A percentile compares a stretch with the other conserved stretches of the same genome.
Evolutionary conservation across 139 green algal species (phyloP).

Genomic region (Chlamydomonas incerta): DNA sequence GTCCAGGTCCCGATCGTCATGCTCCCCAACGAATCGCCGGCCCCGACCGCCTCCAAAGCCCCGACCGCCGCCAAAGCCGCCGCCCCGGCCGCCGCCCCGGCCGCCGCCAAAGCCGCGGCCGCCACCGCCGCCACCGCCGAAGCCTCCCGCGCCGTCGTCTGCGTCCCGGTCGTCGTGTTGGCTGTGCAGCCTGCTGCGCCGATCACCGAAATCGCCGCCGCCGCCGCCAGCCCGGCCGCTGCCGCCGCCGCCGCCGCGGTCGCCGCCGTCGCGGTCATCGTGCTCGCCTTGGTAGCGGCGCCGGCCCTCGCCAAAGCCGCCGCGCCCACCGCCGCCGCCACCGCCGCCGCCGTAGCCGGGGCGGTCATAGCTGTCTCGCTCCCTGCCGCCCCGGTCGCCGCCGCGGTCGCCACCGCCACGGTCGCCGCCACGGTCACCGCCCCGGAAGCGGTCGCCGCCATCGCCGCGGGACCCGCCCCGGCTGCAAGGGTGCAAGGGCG

Average conservation of each 20-base stretch:
- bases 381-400: neutral
- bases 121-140: too few species aligned
- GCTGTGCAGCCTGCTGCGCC: neutral
- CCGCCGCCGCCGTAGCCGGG: neutral
- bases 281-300: neutral
- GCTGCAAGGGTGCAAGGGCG: neutral
- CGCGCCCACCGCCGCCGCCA: neutral
- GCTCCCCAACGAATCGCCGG: neutral
- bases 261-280: neutral
- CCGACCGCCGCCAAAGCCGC: neutral
- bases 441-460: neutral
- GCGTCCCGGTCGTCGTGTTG: neutral
- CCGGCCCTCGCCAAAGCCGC: neutral
- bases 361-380: neutral
- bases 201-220: neutral
- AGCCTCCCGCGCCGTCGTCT: neutral
- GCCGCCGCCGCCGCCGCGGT: neutral
- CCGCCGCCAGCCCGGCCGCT: neutral
- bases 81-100: neutral
- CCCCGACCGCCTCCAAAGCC: neutral
- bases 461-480: neutral
- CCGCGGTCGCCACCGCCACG: neutral
- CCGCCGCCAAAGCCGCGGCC: slow-evolving; percentile 3
- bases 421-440: neutral
- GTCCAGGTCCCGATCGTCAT: neutral